A percentile compares a stretch with the other conserved stretches of the same genome.
phyloP scores from a whole-genome alignment of 139 green algal genomes.

The Raphidocelis subcapitata region DNA sequence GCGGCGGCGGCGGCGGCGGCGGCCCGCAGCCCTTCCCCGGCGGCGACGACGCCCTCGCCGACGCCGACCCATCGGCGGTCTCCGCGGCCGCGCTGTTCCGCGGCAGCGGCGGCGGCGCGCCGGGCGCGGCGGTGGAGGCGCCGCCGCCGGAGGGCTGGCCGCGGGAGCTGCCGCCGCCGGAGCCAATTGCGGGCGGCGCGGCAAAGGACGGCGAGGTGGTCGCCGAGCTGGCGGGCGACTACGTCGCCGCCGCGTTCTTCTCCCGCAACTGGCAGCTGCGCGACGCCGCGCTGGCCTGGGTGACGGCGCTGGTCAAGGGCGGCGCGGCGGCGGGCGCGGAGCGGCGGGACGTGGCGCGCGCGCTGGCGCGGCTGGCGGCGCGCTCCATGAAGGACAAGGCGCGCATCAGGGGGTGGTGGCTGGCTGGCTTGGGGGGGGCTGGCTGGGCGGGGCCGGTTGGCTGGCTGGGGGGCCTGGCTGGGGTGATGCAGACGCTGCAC shows the following conservation, averaged over 20 bases:
- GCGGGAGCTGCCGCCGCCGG: constrained; percentile 67
- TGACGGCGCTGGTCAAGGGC: constrained; percentile 29
- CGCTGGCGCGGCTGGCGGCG: constrained; percentile 18
- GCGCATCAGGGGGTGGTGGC: not conserved
- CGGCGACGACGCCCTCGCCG: constrained; percentile 13
- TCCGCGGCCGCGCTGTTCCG: constrained; percentile 23
- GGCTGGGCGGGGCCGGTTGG: not conserved
- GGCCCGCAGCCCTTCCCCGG: no score
- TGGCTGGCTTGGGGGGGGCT: not conserved
- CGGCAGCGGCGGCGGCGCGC: not conserved
- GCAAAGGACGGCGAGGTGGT: constrained; percentile 60
- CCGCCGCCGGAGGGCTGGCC: constrained; percentile 59
- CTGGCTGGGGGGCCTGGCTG: not conserved
- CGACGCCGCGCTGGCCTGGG: constrained; percentile 63
- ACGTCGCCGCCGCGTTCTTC: constrained; percentile 65
- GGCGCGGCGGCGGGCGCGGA: constrained; percentile 18
- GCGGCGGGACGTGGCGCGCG: constrained; percentile 2
- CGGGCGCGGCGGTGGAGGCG: constrained; percentile 2
- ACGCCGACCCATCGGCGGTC: constrained; percentile 15
- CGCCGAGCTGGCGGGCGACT: constrained; percentile 69
- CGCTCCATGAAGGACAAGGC: constrained; percentile 36
- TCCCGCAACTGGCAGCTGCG: constrained; percentile 84
- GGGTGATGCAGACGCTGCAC: no score
- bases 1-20: not conserved
- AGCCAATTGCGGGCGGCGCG: constrained; percentile 46